Evolutionary conservation across 352 stramenopile species (phyloP), one percentile per base, ranked within the genome.

Genomic region (Globisporangium sylvaticum): DNA sequence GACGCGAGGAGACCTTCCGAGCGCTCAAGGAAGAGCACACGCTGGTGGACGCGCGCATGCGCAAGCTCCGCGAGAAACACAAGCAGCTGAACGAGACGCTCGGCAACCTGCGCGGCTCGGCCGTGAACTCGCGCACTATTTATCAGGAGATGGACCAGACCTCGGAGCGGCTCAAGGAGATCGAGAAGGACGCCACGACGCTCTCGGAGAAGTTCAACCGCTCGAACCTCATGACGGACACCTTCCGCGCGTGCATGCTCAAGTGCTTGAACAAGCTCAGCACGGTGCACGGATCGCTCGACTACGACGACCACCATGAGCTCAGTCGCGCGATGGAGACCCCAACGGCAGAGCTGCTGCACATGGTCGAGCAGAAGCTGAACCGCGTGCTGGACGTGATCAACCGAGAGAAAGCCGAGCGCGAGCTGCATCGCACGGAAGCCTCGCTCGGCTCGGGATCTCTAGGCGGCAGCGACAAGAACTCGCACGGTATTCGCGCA

Each of bases 101-200:
- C 12, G 70, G 75, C 31, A 78, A 83, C 0, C 68, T 92, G 62
- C 83, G 86, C 27, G 78, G 81, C 31, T 81, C 83, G 10, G 85
- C 86, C 24, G 81, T 89, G 65, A 94, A 92, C 62, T 87, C 86
- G n/a, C 86, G 84, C 44, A 91, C 82, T 18, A 88, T 91, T 53
- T 94, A 94, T 70, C 86, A 94, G 56, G 86, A 92, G 59, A 92
- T 94, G 86, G 86, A 94, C 64, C 78, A 91, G 37, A 92, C 86
- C 3, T 84, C 82, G 6, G 86, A 94, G 60, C 78, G 83, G 0
- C 76, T 94, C n/a, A 94, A 94, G 31, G 86, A 94, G 29, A 91
- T 90, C 44, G 86, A 92, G 55, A 94, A 94, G 58, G 85, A 92
- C 53, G 86, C 84, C 12, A 79, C 83, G 25, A 32, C 81, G 31